Evolutionary conservation across 129 eudicot genomes (phyloP), one percentile per base, ranked within the genome.

Genomic region (Heracleum sosnowskyi): DNA sequence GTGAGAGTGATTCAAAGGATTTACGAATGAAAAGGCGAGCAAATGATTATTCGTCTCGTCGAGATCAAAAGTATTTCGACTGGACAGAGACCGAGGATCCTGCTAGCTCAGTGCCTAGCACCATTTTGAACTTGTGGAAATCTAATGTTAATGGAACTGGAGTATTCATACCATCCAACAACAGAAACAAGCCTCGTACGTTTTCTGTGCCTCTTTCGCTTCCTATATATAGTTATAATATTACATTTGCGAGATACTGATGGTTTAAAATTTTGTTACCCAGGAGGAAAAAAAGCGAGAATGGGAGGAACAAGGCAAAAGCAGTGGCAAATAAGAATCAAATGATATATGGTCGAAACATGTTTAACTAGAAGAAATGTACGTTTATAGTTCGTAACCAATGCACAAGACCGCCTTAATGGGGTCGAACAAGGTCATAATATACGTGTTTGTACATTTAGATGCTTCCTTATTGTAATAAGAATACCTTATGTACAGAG

Each of bases 91-190:
- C 73, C 29, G 84, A 78, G 31, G 16, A 29, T 29, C 37, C 36
- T 64, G 10, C 39, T 33, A 15, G 71, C 22, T 64, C 37, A 64
- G 71, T 64, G 22, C 71, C 71, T 64, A 5, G 24, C 39, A 64
- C 71, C 31, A 64, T 64, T 33, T 13, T 31, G 22, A 64, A 64
- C 24, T 15, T 33, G 71, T 64, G 71, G 71, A 64, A 31, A 13
- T 63, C 70, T 11, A 63, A 63, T 63, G 70, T 63, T 63, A 29
- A 29, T 63, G 70, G 70, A 63, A 63, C 97, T 4, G 97, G 97
- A 35, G 97, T 92, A 71, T 92, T 92, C 82, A 92, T 92, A 75
- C 97, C 97, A 24, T 78, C 86, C 31, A 78, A 71, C 79, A 62
- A 79, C 35, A 74, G 79, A 69, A 75, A 80, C 45, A 89, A 81